Evolutionary conservation across 129 eudicot genomes (phyloP).

Genomic region (Centella asiatica): DNA sequence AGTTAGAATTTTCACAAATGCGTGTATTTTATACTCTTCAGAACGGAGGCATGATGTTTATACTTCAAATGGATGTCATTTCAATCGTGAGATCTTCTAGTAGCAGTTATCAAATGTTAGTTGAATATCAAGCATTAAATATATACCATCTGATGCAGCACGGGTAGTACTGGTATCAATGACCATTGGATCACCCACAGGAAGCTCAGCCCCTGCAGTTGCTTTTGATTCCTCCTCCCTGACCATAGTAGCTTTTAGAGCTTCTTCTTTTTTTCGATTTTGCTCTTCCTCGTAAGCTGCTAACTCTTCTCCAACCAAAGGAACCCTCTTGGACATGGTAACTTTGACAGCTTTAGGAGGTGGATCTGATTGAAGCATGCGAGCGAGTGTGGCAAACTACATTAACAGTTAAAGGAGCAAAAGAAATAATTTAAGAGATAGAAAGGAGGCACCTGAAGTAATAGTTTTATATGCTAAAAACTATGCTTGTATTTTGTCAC

Average conservation of each 20-base stretch:
- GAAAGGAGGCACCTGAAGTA: neutral
- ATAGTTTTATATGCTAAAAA: neutral
- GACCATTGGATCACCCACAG: conserved; percentile 59
- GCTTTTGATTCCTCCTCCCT: conserved; percentile 82
- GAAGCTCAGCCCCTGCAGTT: conserved; percentile 39
- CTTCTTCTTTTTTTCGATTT: conserved; percentile 74
- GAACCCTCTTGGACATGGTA: conserved; percentile 78
- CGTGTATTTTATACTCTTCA: too few species aligned
- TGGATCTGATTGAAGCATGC: conserved; percentile 98
- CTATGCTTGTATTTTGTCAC: neutral
- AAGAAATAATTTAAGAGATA: neutral
- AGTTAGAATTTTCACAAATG: too few species aligned
- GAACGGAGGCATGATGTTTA: too few species aligned
- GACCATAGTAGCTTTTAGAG: conserved; percentile 64
- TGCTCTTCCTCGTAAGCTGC: conserved; percentile 96
- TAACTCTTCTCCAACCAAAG: conserved; percentile 92
- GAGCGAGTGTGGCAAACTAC: conserved; percentile 83
- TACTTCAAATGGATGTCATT: neutral
- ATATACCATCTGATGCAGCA: conserved; percentile 54
- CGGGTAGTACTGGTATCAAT: conserved; percentile 41
- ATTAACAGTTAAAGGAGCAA: conserved; percentile 11
- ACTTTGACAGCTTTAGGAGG: conserved; percentile 99
- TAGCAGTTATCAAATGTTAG: neutral
- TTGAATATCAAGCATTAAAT: neutral
- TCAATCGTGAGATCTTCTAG: neutral